These are phyloP conservation scores for Pterocarpus macrocarpus DNA, from an alignment of 306 rosid genomes.

Conservation along the genomic window DNA sequence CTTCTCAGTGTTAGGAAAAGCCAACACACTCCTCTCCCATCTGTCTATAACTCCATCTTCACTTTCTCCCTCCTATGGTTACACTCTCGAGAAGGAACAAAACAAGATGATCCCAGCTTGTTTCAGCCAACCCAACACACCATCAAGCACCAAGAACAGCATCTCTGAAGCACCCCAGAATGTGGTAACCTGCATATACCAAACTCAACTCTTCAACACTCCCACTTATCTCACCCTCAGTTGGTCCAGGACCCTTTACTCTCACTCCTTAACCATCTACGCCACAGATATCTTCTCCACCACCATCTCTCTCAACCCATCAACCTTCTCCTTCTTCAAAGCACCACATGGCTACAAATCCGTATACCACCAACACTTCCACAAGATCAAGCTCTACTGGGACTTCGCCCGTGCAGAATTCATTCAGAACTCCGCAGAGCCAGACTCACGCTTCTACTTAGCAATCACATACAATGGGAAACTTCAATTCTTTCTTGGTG, in stretches of 20 bases:
- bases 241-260: slow-evolving; percentile 68
- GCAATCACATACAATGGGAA: slow-evolving; percentile 56
- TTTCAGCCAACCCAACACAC: slow-evolving; percentile 75
- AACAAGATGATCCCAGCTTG: slow-evolving; percentile 74
- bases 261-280: slow-evolving; percentile 67
- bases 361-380: slow-evolving; percentile 51
- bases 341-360: slow-evolving; percentile 65
- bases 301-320: slow-evolving; percentile 70
- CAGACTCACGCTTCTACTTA: slow-evolving; percentile 70
- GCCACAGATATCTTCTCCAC: slow-evolving; percentile 63
- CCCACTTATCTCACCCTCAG: slow-evolving; percentile 74
- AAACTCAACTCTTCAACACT: slow-evolving; percentile 66
- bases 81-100: neutral
- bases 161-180: slow-evolving; percentile 62
- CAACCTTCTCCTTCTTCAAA: slow-evolving; percentile 68
- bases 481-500: slow-evolving; percentile 75
- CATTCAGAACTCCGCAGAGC: slow-evolving; percentile 65
- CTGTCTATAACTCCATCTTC: neutral
- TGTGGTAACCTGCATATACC: slow-evolving; percentile 73
- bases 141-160: slow-evolving; percentile 43
- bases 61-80: neutral
- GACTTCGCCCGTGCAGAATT: slow-evolving; percentile 69
- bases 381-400: slow-evolving; percentile 71
- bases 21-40: neutral
- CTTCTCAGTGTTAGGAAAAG: neutral